Percentiles rank a stretch among this genome's conserved stretches.
phyloP scores from a whole-genome alignment of 352 stramenopile genomes.

The Pythium angustatum region DNA sequence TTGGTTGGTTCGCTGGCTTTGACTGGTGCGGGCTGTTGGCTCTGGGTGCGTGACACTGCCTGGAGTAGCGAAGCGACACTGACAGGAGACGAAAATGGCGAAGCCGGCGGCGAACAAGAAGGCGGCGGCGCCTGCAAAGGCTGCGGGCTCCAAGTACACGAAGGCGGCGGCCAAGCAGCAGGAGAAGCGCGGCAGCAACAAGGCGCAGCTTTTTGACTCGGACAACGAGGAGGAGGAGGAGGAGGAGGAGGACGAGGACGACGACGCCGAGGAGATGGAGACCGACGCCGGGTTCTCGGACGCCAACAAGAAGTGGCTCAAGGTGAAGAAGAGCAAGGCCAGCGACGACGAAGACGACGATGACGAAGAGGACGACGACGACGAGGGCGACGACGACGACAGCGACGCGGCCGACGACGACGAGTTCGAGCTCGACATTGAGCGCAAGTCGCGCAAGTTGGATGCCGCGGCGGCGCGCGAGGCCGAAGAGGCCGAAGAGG shows the following conservation, averaged over 20 bases:
- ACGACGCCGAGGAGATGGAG: slow-evolving; percentile 46
- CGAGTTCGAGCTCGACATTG: slow-evolving; percentile 82
- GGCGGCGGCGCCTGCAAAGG: slow-evolving; percentile 22
- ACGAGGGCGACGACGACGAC: slow-evolving; percentile 35
- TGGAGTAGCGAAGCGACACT: slow-evolving; percentile 6
- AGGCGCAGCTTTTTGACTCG: slow-evolving; percentile 69
- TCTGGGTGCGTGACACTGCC: too few relatives aligned
- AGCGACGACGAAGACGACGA: slow-evolving; percentile 36
- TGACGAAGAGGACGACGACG: slow-evolving; percentile 36
- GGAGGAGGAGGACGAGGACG: slow-evolving; percentile 47
- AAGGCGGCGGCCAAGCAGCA: slow-evolving; percentile 77
- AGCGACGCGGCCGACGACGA: slow-evolving; percentile 56
- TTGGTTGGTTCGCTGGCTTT: slow-evolving; percentile 22
- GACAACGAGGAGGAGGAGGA: slow-evolving; percentile 48
- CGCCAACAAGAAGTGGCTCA: slow-evolving; percentile 86
- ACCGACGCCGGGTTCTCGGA: slow-evolving; percentile 66
- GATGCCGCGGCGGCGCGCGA: slow-evolving; percentile 75
- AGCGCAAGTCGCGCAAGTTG: slow-evolving; percentile 81
- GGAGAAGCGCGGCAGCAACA: slow-evolving; percentile 32
- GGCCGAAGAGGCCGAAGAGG: slow-evolving; percentile 74
- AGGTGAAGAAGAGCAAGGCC: slow-evolving; percentile 59
- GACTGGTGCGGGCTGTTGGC: background rate
- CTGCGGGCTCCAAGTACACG: slow-evolving; percentile 62
- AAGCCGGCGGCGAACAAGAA: slow-evolving; percentile 32
- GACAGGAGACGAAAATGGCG: slow-evolving; percentile 5